These are phyloP conservation scores for Silene vulgaris DNA, from an alignment of 179 eudicot species.

Conservation along the genomic window DNA sequence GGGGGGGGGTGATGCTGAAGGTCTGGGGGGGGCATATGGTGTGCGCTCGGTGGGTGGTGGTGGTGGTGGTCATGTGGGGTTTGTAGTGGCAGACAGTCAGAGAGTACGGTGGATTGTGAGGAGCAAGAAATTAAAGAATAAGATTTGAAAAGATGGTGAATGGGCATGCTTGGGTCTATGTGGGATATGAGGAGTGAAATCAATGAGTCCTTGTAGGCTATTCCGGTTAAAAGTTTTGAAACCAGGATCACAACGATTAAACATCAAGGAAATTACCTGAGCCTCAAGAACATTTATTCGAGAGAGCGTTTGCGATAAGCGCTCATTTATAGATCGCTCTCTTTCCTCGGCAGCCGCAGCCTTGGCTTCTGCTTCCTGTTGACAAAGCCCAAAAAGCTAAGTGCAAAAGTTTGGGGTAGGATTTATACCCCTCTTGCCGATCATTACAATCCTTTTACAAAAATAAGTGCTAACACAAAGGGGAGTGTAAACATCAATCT, in stretches of 20 bases:
- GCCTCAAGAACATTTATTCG: conserved; percentile 96
- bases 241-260: conserved; percentile 6
- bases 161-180: background rate
- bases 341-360: conserved; percentile 92
- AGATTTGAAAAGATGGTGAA: no score
- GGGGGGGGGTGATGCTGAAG: background rate
- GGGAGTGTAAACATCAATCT: background rate
- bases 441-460: background rate
- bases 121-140: background rate
- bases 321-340: conserved; percentile 85
- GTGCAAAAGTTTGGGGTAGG: background rate
- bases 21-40: no score
- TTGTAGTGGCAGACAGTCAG: background rate
- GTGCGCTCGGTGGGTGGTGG: no score
- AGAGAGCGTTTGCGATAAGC: conserved; percentile 89
- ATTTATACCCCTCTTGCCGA: background rate
- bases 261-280: conserved; percentile 50
- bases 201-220: background rate
- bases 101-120: background rate
- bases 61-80: background rate
- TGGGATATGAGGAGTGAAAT: background rate
- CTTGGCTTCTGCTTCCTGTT: conserved; percentile 96
- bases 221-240: background rate
- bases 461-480: background rate
- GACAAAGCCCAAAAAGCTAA: conserved; percentile 21